A percentile compares a stretch with the other conserved stretches of the same genome.
These are phyloP conservation scores for Xylaria sp. DNA, from an alignment of 2,329 filamentous ascomycete genomes.

Conservation along the genomic window DNA sequence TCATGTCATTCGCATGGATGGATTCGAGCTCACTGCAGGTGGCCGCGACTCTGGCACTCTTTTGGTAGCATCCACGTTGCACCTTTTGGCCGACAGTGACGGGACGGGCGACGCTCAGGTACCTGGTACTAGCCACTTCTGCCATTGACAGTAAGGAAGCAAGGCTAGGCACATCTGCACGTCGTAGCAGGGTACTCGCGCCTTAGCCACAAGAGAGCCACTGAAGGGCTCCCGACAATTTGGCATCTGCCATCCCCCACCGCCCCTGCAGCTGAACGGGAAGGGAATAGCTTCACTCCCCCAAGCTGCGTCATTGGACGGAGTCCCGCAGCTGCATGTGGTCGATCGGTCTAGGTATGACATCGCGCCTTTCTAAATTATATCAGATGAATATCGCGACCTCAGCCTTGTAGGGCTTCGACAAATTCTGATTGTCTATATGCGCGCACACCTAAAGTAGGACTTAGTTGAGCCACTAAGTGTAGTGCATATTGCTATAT, in stretches of 20 bases:
- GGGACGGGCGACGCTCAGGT: too few relatives aligned
- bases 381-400: background rate
- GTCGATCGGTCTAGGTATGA: background rate
- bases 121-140: background rate
- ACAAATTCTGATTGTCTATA: background rate
- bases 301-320: slow-evolving; percentile 28
- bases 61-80: slow-evolving; percentile 22
- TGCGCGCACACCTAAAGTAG: background rate
- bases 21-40: slow-evolving; percentile 1
- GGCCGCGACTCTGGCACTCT: background rate
- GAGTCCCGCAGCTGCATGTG: slow-evolving; percentile 1
- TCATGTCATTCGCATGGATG: slow-evolving; percentile 23
- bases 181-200: too few relatives aligned
- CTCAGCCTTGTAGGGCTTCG: too few relatives aligned
- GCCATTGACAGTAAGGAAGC: too few relatives aligned
- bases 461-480: background rate
- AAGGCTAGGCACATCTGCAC: slow-evolving; percentile 1
- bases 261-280: slow-evolving; percentile 19
- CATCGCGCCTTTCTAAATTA: background rate
- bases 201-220: too few relatives aligned
- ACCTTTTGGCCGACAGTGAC: slow-evolving; percentile 2
- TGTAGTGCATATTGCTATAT: background rate
- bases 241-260: slow-evolving; percentile 25
- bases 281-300: slow-evolving; percentile 26
- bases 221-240: slow-evolving; percentile 3